Evolutionary conservation across 306 rosid genomes (phyloP).

Genomic region (Rosa persica): DNA sequence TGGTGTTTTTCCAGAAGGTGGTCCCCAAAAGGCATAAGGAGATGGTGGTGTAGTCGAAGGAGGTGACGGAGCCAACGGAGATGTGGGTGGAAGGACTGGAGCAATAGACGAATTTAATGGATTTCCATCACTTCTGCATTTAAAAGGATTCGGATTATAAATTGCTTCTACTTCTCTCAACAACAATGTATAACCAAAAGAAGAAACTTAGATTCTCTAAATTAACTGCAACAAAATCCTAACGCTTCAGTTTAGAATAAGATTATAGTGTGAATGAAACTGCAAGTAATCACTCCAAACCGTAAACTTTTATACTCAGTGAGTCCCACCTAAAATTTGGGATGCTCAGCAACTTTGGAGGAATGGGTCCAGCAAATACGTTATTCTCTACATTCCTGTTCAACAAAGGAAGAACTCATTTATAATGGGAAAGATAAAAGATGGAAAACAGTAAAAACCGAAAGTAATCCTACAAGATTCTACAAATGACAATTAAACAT

Average conservation of each 20-base stretch:
- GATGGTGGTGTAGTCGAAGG: slow-evolving; percentile 21
- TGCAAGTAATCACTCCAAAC: slow-evolving; percentile 25
- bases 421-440: slow-evolving; percentile 10
- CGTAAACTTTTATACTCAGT: slow-evolving; percentile 9
- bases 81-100: slow-evolving; percentile 51
- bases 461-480: slow-evolving; percentile 1
- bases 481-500: slow-evolving; percentile 20
- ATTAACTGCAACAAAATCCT: slow-evolving; percentile 7
- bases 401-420: slow-evolving; percentile 30
- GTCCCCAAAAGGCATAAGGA: slow-evolving; percentile 32
- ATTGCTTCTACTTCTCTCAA: background rate
- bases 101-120: slow-evolving; percentile 58
- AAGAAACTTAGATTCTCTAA: background rate
- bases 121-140: slow-evolving; percentile 82
- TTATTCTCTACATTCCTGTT: slow-evolving; percentile 88
- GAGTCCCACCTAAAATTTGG: slow-evolving; percentile 59
- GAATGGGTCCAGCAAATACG: slow-evolving; percentile 76
- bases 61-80: slow-evolving; percentile 32
- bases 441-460: slow-evolving; percentile 9
- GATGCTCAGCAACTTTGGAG: slow-evolving; percentile 71
- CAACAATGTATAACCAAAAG: slow-evolving; percentile 15
- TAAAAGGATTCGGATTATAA: slow-evolving; percentile 4
- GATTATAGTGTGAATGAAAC: slow-evolving; percentile 15
- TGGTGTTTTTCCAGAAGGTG: slow-evolving; percentile 23
- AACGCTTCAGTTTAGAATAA: slow-evolving; percentile 8